Evolutionary conservation across 345 rosid species (phyloP).

Genomic region (Draba incana): DNA sequence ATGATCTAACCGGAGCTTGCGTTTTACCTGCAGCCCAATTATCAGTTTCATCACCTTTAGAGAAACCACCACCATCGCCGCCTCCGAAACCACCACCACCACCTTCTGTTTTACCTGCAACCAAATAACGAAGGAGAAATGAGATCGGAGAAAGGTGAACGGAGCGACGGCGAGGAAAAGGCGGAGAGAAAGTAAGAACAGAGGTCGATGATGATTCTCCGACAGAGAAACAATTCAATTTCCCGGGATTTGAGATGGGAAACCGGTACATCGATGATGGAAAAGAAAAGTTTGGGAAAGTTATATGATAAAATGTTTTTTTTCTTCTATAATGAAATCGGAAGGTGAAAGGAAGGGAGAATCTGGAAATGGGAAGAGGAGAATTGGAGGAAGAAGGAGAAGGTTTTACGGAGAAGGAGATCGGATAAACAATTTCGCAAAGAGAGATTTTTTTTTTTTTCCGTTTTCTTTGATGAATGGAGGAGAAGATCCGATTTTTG

Average conservation of each 20-base stretch:
- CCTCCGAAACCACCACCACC: constrained; percentile 34
- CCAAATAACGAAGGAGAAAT: constrained; percentile 6
- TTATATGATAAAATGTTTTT: not conserved
- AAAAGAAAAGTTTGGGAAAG: constrained; percentile 35
- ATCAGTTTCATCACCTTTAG: constrained; percentile 87
- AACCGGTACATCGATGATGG: constrained; percentile 22
- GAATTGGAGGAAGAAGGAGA: too few relatives aligned
- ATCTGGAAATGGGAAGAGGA: too few relatives aligned
- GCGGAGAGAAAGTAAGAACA: constrained; percentile 19
- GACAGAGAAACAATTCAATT: constrained; percentile 38
- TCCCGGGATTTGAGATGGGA: constrained; percentile 41
- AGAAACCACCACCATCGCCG: constrained; percentile 39
- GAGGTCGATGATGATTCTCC: constrained; percentile 43
- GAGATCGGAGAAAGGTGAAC: constrained; percentile 18
- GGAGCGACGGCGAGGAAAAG: constrained; percentile 24
- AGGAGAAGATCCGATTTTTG: too few relatives aligned
- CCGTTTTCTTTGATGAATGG: too few relatives aligned
- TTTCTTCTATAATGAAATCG: not conserved
- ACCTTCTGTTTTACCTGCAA: too few relatives aligned
- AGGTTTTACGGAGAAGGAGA: too few relatives aligned
- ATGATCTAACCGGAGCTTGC: constrained; percentile 49
- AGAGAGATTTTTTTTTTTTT: too few relatives aligned
- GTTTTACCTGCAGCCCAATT: constrained; percentile 76
- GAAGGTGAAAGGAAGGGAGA: too few relatives aligned
- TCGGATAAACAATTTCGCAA: too few relatives aligned